Base-by-base conservation (phyloP, 192 early-diverging fungal species). In the Umbelopsis vinacea region DNA sequence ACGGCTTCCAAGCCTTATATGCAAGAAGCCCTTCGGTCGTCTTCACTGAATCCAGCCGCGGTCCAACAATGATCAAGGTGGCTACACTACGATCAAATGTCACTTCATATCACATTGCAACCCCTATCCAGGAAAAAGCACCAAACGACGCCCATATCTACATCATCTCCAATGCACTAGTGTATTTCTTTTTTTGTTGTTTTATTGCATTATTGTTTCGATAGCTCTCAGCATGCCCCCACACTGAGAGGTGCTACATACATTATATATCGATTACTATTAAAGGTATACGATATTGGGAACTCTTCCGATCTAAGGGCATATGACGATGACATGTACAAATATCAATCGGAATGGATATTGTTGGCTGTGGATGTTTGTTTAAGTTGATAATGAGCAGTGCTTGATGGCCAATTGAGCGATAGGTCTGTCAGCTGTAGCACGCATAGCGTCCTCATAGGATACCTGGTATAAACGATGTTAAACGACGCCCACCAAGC, bases 21-120 rank as follows among this genome's bases (percentile, higher is more conserved):
- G 53, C 68, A 71, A 45, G 77, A 74, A n/a, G 72, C 73, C 0
- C 70, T 79, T 52, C 52, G 52, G 9, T 19, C 57, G 11, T 79
- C 73, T 35, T 63, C 57, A 10, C 6, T 63, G 35, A 26, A 26
- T 12, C 12, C 10, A 8, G 57, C 33, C 1, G 57, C 29, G 0
- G 33, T 2, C 1, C 57, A 35, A 0, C 0, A 63, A 19, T 63
- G 21, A 37, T 2, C 15, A 17, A n/a, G n/a, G n/a, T n/a, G n/a
- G n/a, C n/a, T 63, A 1, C 4, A 37, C 2, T 37, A 6, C 2
- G 0, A 63, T 63, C 10, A 15, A 29, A 29, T 63, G 26, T 14
- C 23, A 22, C n/a, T 0, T 24, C 53, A 12, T 22, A 14, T 54
- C 11, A 19, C 48, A 21, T 17, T 10, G n/a, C n/a, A 50, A 46